Evolutionary conservation across 148 eudicot species (phyloP).

Genomic region (Rhododendron kiyosumense): DNA sequence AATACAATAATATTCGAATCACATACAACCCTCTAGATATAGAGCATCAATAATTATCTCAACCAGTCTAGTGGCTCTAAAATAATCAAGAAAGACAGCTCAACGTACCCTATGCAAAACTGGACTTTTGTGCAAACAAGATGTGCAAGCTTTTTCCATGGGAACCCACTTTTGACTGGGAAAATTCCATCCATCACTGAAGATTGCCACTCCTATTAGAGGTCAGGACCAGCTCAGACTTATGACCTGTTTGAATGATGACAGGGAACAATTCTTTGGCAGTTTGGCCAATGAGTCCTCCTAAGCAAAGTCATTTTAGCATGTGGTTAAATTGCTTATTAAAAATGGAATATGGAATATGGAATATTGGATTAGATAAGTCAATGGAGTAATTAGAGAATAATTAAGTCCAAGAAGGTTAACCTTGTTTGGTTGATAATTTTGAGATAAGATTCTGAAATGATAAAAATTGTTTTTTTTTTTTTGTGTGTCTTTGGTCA

Average conservation of each 20-base stretch:
- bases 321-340: background rate
- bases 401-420: too few species aligned
- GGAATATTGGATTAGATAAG: background rate
- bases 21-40: too few species aligned
- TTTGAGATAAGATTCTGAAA: too few species aligned
- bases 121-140: background rate
- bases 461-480: too few species aligned
- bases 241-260: background rate
- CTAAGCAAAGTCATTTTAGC: background rate
- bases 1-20: too few species aligned
- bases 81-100: too few species aligned
- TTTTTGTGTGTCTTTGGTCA: too few species aligned
- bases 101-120: background rate
- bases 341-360: background rate
- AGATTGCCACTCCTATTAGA: background rate
- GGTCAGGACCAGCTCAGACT: background rate
- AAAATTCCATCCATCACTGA: background rate
- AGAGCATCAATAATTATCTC: too few species aligned
- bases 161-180: background rate
- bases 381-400: background rate
- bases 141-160: background rate
- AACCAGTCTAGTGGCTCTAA: too few species aligned
- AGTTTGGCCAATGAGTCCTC: background rate
- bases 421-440: too few species aligned
- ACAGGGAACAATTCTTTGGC: background rate